Evolutionary conservation across 352 stramenopile species (phyloP).

Genomic region (Phytophthora sojae): DNA sequence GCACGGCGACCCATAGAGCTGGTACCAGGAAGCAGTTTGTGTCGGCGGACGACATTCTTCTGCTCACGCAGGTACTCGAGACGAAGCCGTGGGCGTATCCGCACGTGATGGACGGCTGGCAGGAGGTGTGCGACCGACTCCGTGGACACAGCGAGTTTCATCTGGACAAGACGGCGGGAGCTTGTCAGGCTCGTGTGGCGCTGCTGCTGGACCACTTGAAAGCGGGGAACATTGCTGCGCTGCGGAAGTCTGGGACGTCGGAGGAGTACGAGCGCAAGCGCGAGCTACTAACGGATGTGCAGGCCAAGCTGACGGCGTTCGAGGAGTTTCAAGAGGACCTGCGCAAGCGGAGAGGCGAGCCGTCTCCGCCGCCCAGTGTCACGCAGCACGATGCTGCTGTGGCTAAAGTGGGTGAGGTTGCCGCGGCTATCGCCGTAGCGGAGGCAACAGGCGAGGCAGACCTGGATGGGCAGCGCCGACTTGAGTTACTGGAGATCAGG

Average conservation of each 20-base stretch:
- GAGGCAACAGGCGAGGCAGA: slow-evolving; percentile 28
- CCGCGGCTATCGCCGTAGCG: slow-evolving; percentile 29
- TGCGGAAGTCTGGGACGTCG: slow-evolving; percentile 39
- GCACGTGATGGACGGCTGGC: slow-evolving; percentile 47
- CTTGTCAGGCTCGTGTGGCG: slow-evolving; percentile 39
- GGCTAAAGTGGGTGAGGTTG: slow-evolving; percentile 31
- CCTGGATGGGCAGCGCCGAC: slow-evolving; percentile 24
- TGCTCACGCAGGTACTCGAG: slow-evolving; percentile 39
- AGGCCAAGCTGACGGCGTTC: slow-evolving; percentile 26
- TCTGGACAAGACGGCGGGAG: slow-evolving; percentile 46
- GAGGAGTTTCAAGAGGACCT: slow-evolving; percentile 25
- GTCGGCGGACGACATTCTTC: slow-evolving; percentile 42
- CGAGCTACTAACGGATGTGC: slow-evolving; percentile 32
- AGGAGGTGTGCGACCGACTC: slow-evolving; percentile 34
- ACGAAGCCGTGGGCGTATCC: slow-evolving; percentile 41
- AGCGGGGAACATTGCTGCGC: slow-evolving; percentile 36
- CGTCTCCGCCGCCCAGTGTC: not conserved
- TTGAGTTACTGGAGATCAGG: slow-evolving; percentile 42
- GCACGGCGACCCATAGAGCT: not conserved
- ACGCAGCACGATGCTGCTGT: slow-evolving; percentile 40
- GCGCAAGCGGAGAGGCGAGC: slow-evolving; percentile 21
- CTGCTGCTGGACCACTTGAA: slow-evolving; percentile 43
- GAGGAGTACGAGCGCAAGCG: slow-evolving; percentile 42
- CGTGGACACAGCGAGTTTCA: slow-evolving; percentile 21
- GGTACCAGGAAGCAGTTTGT: slow-evolving; percentile 35